Evolutionary conservation across 2,329 filamentous ascomycete species (phyloP).

Genomic region (Cladorrhinum sp.): DNA sequence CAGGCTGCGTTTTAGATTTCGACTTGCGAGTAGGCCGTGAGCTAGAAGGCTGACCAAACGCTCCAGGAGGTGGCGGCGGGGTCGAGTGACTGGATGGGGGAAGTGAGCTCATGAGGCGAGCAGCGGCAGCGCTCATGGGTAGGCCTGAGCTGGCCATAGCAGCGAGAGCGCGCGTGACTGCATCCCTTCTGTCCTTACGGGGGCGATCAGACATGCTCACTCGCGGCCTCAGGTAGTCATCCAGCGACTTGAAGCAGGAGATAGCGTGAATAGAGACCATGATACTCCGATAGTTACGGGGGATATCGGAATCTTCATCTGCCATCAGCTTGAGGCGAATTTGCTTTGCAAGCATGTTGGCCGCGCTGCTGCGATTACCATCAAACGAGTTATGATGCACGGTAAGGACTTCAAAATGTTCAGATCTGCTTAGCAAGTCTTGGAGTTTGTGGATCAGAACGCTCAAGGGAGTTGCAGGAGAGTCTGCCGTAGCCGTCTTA

Average conservation of each 20-base stretch:
- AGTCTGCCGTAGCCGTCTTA: slow-evolving; percentile 63
- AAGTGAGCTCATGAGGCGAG: slow-evolving; percentile 44
- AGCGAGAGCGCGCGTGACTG: slow-evolving; percentile 67
- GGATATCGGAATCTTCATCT: slow-evolving; percentile 87
- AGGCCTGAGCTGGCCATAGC: slow-evolving; percentile 73
- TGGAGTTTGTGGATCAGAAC: slow-evolving; percentile 91
- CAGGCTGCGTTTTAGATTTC: slow-evolving; percentile 46
- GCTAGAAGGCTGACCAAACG: slow-evolving; percentile 40
- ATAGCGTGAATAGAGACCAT: slow-evolving; percentile 99
- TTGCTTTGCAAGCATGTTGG: slow-evolving; percentile 96
- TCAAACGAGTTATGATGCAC: slow-evolving; percentile 92
- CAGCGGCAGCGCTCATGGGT: slow-evolving; percentile 47
- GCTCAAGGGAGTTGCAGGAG: slow-evolving; percentile 80
- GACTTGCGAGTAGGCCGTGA: slow-evolving; percentile 45
- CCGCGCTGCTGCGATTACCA: slow-evolving; percentile 82
- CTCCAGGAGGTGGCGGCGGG: slow-evolving; percentile 37
- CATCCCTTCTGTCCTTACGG: slow-evolving; percentile 59
- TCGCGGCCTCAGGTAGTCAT: slow-evolving; percentile 90
- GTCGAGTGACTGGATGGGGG: slow-evolving; percentile 24
- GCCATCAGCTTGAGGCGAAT: slow-evolving; percentile 84
- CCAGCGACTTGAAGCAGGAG: slow-evolving; percentile 92
- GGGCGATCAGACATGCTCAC: slow-evolving; percentile 79
- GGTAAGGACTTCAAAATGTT: slow-evolving; percentile 96
- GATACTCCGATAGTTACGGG: slow-evolving; percentile 81
- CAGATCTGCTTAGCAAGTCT: slow-evolving; percentile 90